Base-by-base conservation (phyloP, 176 grass and related monocot genomes). In the Oryza australiensis region DNA sequence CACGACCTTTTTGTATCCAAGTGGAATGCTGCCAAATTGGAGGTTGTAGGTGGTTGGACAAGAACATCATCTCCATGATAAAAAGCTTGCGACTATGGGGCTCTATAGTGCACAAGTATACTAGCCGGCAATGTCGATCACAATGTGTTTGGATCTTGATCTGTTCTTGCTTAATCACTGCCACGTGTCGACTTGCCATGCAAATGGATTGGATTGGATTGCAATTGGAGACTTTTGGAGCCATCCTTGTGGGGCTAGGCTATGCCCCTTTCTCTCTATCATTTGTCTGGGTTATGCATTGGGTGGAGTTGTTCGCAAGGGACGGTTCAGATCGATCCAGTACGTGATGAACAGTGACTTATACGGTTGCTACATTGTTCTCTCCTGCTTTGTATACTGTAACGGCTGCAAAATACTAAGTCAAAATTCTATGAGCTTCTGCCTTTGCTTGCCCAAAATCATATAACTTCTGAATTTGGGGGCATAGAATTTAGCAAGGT, bases 31-130 rank as follows among this genome's bases (percentile, higher is more conserved):
- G 20, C 80, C 35, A 66, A 51, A 27, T 22, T 2, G 41, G 33
- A 66, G 70, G 59, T 74, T 74, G 12, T 37, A 23, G 80, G 38
- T n/a, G 79, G 22, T 62, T 72, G 79, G 33, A 10, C 67, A 62
- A 42, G 79, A 42, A 12, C 49, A 71, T 60, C 55, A 24, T 66
- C 5, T 59, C 79, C 79, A 48, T 41, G 57, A 9, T 11, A 59
- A 59, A 5, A 41, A n/a, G 9, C 23, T n/a, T 81, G 13, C 49
- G 49, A 62, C 40, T 67, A 67, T 71, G 28, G 78, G 66, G 33
- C 60, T n/a, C 48, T 16, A 15, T 60, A n/a, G 66, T 8, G 5
- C 12, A 45, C 5, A 35, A 35, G 42, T 49, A 34, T 30, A 55
- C 18, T 55, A 55, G 68, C 28, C 18, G 22, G 13, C 28, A 60